These are phyloP conservation scores for Lepidium aucheri DNA, from an alignment of 345 rosid genomes.

Conservation along the genomic window DNA sequence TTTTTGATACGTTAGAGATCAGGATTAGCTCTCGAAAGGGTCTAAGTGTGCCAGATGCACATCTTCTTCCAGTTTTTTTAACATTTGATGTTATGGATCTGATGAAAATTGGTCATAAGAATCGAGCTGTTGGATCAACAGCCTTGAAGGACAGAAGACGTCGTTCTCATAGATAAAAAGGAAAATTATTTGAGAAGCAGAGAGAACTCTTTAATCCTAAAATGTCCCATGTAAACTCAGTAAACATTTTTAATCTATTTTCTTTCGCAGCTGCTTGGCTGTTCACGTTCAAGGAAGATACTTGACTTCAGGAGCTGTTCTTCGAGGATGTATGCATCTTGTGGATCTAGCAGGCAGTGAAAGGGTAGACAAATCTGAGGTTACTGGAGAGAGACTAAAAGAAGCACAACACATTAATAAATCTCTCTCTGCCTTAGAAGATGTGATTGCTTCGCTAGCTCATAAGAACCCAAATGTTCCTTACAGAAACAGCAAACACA, in stretches of 20 bases:
- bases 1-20: conserved; percentile 67
- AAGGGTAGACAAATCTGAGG: conserved; percentile 92
- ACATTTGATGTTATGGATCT: conserved; percentile 79
- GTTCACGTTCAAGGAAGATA: conserved; percentile 95
- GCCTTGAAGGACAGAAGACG: conserved; percentile 96
- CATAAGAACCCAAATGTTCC: conserved; percentile 96
- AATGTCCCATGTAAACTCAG: background rate
- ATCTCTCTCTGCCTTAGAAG: conserved; percentile 96
- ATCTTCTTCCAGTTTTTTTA: conserved; percentile 69
- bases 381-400: conserved; percentile 82
- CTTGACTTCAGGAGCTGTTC: conserved; percentile 64
- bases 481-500: conserved; percentile 94
- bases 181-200: background rate
- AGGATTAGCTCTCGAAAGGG: conserved; percentile 89
- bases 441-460: conserved; percentile 95
- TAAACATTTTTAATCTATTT: conserved; percentile 11
- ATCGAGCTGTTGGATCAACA: conserved; percentile 91
- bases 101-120: conserved; percentile 86
- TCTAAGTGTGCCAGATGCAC: conserved; percentile 92
- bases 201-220: background rate
- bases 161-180: conserved; percentile 84
- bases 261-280: conserved; percentile 73
- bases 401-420: conserved; percentile 93
- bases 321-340: conserved; percentile 94
- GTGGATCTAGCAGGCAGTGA: conserved; percentile 99